Base-by-base conservation (phyloP, 2,329 filamentous ascomycete species). In the Sarocladiaceae sp. region DNA sequence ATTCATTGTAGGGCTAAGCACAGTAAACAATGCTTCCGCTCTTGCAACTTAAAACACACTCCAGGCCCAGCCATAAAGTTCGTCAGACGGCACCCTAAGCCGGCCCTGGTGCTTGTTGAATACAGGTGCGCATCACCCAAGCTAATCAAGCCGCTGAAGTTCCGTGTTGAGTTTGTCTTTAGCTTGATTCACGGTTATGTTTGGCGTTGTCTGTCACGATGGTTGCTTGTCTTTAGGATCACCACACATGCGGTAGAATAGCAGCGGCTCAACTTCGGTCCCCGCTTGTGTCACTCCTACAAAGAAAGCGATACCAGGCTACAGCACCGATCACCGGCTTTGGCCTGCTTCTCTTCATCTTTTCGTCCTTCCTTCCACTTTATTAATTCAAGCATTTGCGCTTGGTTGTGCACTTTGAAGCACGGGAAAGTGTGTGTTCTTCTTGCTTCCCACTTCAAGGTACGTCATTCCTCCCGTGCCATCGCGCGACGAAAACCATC, bases 261-360 rank as follows among this genome's bases (percentile, higher is more conserved):
- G 40, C 3, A 17, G 33, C 47, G 47, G 47, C 47, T 50, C 29
- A 50, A 50, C 47, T 18, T 37, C 47, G 47, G 47, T 50, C 23
- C 44, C 3, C 26, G 18, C 22, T 15, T 26, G 15, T 33, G 29
- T 37, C 10, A 37, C 22, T 26, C 22, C 4, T 36, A 37, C 47
- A 25, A 18, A 26, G 29, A 4, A 37, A 29, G 6, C 17, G 15
- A n/a, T 36, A 28, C 6, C 22, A 5, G 13, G n/a, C 11, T 29
- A 26, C 44, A 37, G 18, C 33, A 10, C 20, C 31, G 18, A 28
- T 3, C 29, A 37, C 29, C 20, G 20, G 28, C 28, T 20, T n/a
- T 37, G 26, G n/a, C 11, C 10, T 20, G n/a, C 18, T 6, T 3
- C 31, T 50, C 31, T 20, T 26, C 12, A 25, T 36, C 47, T 37